These are phyloP conservation scores for Rhododendron vialii DNA, from an alignment of 148 eudicot genomes.

Conservation along the genomic window DNA sequence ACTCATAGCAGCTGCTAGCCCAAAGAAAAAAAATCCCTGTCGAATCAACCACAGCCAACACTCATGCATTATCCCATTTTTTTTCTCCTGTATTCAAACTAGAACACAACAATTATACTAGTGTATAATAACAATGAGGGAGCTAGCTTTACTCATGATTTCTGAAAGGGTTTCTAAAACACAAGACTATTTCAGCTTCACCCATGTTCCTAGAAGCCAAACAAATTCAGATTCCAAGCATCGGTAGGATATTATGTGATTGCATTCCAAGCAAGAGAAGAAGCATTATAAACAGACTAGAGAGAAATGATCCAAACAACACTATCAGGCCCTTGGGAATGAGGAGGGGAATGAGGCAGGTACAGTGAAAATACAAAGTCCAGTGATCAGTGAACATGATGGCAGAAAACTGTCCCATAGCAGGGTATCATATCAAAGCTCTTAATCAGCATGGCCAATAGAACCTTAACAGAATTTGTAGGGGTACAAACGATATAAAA, in stretches of 20 bases:
- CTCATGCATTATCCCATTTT: no score
- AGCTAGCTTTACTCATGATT: no score
- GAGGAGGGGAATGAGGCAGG: not conserved
- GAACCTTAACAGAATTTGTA: not conserved
- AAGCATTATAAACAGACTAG: not conserved
- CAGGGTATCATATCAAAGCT: constrained; percentile 3
- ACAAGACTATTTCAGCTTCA: no score
- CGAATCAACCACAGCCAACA: no score
- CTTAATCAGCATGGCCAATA: not conserved
- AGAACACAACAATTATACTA: no score
- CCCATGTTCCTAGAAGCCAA: no score
- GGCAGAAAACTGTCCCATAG: not conserved
- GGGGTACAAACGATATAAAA: not conserved
- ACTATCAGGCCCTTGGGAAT: not conserved
- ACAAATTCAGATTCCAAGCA: not conserved
- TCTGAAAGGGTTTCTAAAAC: no score
- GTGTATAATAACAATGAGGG: no score
- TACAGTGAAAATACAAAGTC: not conserved
- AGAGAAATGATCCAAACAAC: not conserved
- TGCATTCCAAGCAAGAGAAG: not conserved
- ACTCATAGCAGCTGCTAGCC: no score
- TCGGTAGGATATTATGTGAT: not conserved
- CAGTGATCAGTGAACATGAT: not conserved
- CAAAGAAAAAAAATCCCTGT: no score
- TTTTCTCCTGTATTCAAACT: no score